Base-by-base conservation (phyloP, 495 filamentous ascomycete species). In the Oleoguttula mirabilis region DNA sequence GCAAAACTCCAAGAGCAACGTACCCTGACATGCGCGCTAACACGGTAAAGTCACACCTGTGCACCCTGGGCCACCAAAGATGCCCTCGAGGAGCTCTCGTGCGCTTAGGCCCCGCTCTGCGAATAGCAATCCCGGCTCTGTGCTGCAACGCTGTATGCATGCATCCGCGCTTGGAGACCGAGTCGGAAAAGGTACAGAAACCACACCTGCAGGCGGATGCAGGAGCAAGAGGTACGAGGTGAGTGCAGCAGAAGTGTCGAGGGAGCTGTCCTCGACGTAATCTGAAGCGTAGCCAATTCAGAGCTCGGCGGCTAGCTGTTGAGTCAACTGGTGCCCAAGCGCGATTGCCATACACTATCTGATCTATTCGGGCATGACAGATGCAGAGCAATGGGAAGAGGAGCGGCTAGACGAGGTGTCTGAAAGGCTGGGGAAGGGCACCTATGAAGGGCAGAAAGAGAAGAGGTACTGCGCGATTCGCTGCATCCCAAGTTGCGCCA, bases 401-500 rank as follows among this genome's bases (percentile, higher is more conserved):
- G 30, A 46, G 25, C 41, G 36, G 36, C 41, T 46, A 46, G 31
- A 41, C 23, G 28, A 45, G 25, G 11, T 21, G 35, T 39, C 19
- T 38, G 23, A 36, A 43, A 32, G 34, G 24, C 22, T 28, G 40
- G 40, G 42, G 40, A 19, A 31, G 20, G 34, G 33, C 15, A 30
- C 47, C 47, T 44, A 50, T 50, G 41, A 36, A 19, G 32, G 25
- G 16, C 19, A 33, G 15, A 45, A 17, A 21, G 2, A 27, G 33
- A 50, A 21, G 41, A 19, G 19, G 27, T 50, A 45, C n/a, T 20
- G 25, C n/a, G 30, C 47, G 11, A 51, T 51, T 51, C 47, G 47
- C 36, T 31, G 20, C n/a, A 16, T 15, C 16, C 14, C 35, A 24
- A 34, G 32, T n/a, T 11, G 46, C 36, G 47, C 41, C 47, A 51